Evolutionary conservation across 495 filamentous ascomycete species (phyloP).

Genomic region (Neurospora sp.): DNA sequence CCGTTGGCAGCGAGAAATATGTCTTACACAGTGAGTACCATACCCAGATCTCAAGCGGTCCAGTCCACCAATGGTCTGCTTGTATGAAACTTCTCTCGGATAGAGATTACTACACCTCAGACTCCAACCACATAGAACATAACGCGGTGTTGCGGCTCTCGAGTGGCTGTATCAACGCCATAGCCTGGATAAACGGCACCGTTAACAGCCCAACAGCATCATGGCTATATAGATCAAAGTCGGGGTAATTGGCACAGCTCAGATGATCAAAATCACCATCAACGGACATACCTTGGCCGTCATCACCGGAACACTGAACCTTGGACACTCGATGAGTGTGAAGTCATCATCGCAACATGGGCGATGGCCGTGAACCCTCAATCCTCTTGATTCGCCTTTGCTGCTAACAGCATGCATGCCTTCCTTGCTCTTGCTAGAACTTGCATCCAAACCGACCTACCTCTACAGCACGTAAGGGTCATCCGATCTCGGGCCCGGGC

Average conservation of each 20-base stretch:
- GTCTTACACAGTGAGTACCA: neutral
- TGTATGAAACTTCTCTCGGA: neutral
- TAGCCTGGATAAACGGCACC: neutral
- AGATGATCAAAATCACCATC: neutral
- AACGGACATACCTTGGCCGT: neutral
- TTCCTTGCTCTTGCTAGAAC: neutral
- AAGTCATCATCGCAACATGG: neutral
- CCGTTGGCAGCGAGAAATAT: neutral
- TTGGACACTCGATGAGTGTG: neutral
- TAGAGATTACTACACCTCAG: neutral
- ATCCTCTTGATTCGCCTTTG: neutral
- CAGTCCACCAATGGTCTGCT: neutral
- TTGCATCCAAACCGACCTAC: neutral
- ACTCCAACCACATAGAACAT: neutral
- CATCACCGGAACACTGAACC: neutral
- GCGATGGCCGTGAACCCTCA: neutral
- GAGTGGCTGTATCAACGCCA: neutral
- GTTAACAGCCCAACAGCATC: neutral
- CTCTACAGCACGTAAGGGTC: neutral
- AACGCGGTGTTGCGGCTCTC: neutral
- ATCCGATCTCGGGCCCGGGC: neutral
- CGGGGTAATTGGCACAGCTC: neutral
- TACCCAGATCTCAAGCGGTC: neutral
- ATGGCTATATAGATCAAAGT: neutral
- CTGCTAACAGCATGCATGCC: neutral